Evolutionary conservation across 108 stramenopile genomes (phyloP), one percentile per base, ranked within the genome.

Genomic region (Schizochytrium sp.): DNA sequence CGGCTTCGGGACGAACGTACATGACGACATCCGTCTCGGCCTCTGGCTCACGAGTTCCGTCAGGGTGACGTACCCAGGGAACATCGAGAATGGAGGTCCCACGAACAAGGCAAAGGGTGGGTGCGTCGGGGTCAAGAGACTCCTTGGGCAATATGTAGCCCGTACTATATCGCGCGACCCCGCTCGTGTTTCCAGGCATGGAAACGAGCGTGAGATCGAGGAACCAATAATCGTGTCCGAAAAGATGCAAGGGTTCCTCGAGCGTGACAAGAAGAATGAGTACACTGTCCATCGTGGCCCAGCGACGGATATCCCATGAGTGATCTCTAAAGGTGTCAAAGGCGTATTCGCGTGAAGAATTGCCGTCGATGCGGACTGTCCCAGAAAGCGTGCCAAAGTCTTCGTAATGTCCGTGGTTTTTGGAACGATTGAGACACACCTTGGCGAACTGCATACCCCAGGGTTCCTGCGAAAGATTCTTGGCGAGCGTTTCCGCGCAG

Each of bases 371-470:
- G 19, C 14, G 6, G 23, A 83, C 28, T 3, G 45, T 83, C 6
- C 76, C 76, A 6, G 16, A 16, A 23, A 83, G 76, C n/a, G 76
- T 6, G 48, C 76, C 76, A 83, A 83, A 83, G 76, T 83, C 76
- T 53, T 83, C 76, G 76, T 83, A 83, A 4, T 83, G 76, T 12
- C 76, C 76, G 51, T 83, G 76, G 51, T 83, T 83, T 53, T 83
- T 83, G 6, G 45, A 53, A 8, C 76, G 45, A 6, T 83, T 83
- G 10, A 83, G 51, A 28, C 76, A 83, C 14, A 83, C 76, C 25
- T 83, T 83, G 76, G 28, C 23, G 51, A 83, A 83, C 5, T 83
- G 76, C 4, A 83, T 12, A 18, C 76, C 76, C 76, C 76, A 83
- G 28, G 76, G 76, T 28, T 83, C 76, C 48, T 83, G 76, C n/a